Conservation (phyloP, 1,284 basidiomycete genomes). For the Xerocomus nothofagi region DNA sequence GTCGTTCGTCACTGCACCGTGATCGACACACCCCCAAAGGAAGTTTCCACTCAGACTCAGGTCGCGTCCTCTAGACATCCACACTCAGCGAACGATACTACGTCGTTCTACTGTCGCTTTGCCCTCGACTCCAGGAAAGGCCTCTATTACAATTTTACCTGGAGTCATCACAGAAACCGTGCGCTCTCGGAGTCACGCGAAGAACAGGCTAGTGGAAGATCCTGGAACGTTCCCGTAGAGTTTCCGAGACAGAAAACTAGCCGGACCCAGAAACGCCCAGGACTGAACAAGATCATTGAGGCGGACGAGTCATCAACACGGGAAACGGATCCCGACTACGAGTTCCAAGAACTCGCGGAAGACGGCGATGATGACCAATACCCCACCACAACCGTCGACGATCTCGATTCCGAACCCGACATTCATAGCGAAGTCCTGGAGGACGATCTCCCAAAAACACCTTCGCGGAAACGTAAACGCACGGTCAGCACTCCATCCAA, state of each 20-base stretch:
- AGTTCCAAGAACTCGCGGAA: constrained; percentile 16
- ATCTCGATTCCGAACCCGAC: constrained; percentile 12
- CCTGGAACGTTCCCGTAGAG: constrained; percentile 31
- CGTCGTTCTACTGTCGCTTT: constrained; percentile 52
- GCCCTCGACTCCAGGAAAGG: constrained; percentile 61
- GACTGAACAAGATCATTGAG: constrained; percentile 25
- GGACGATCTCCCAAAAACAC: constrained; percentile 35
- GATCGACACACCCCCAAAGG: constrained; percentile 30
- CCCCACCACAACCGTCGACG: constrained; percentile 3
- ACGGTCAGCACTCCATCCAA: constrained; percentile 29
- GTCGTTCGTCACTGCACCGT: constrained; percentile 56
- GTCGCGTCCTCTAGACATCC: constrained; percentile 9
- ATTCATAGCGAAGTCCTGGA: constrained; percentile 4
- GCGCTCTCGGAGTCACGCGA: constrained; percentile 37
- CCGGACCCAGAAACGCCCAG: constrained; percentile 17
- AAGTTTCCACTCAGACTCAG: constrained; percentile 11
- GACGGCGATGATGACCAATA: constrained; percentile 16
- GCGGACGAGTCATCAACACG: constrained; percentile 15
- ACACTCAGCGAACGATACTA: constrained; percentile 9
- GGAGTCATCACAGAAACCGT: constrained; percentile 47
- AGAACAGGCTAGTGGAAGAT: constrained; percentile 30
- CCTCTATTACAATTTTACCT: constrained; percentile 61
- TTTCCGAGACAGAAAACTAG: constrained; percentile 4
- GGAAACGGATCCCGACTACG: constrained; percentile 25
- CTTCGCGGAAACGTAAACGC: constrained; percentile 41